Conservation (phyloP, 768 basidiomycete genomes). For the Trametopsis cervina region DNA sequence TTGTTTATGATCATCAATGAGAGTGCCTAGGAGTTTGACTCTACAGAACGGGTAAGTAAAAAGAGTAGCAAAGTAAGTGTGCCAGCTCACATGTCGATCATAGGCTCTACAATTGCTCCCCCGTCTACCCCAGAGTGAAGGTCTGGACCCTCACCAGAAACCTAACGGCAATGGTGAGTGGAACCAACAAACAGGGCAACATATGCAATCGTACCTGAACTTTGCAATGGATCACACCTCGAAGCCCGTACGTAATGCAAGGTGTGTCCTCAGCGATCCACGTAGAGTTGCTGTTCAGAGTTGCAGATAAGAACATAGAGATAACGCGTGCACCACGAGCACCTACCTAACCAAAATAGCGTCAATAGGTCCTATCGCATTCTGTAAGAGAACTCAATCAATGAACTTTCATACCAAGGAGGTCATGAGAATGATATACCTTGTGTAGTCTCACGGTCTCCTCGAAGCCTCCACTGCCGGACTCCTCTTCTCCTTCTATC, state of each 20-base stretch:
- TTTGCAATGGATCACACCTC: constrained; percentile 88
- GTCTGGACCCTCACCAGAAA: constrained; percentile 69
- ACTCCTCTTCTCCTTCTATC: constrained; percentile 96
- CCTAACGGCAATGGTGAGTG: constrained; percentile 29
- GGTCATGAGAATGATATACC: constrained; percentile 39
- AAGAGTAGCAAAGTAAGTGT: background rate
- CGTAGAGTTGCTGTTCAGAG: constrained; percentile 70
- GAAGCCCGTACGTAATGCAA: constrained; percentile 90
- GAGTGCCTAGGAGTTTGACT: constrained; percentile 69
- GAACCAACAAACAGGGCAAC: background rate
- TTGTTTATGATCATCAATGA: constrained; percentile 49
- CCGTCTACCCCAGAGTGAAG: constrained; percentile 94
- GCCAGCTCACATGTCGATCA: constrained; percentile 76
- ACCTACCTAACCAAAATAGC: constrained; percentile 79
- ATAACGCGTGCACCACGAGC: background rate
- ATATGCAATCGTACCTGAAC: constrained; percentile 44
- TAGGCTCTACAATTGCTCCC: constrained; percentile 81
- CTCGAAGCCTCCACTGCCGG: constrained; percentile 82
- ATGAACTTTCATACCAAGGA: too few relatives aligned
- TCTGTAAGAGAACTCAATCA: constrained; percentile 32
- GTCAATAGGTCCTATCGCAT: constrained; percentile 79
- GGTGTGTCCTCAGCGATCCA: constrained; percentile 93
- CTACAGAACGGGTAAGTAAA: constrained; percentile 28
- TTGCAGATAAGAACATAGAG: background rate
- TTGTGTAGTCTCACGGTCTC: constrained; percentile 72